Base-by-base conservation (phyloP, 805 yeast genomes). In the Pichia insulana region DNA sequence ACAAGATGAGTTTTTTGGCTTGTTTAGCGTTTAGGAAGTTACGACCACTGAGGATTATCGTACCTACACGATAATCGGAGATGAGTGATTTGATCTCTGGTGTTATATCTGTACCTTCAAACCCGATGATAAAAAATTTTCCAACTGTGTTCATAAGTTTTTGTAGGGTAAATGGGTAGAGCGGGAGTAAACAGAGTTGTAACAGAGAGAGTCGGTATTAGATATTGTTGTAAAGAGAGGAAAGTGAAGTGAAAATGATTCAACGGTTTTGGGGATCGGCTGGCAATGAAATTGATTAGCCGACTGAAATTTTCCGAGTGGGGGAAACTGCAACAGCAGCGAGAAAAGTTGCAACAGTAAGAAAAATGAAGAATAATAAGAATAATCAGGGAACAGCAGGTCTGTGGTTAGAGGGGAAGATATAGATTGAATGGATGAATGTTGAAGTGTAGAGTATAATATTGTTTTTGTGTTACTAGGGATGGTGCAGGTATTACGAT, bases 51-150 rank as follows among this genome's bases (percentile, higher is more conserved):
- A 77, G 60, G 17, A 78, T 72, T 54, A 78, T 63, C 3, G 78
- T 63, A 3, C 78, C 72, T 7, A 77, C 69, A 47, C 65, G 69
- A 54, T 73, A 73, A 41, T 70, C 64, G 17, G 67, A 68, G 17
- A 77, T 76, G 39, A 77, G 62, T 41, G 69, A 70, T 38, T 65
- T 59, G 7, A 78, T 75, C 49, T 76, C 78, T 4, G 68, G 65
- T 0, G 78, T 74, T 9, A 77, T 74, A 8, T 65, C 63, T 26
- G 73, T 66, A 3, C 81, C 82, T 50, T 72, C 73, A 51, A 77
- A 76, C n/a, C 83, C 83, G 10, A 75, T 80, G 55, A 78, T 66
- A 36, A 77, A 63, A 41, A 76, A 68, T 54, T 74, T 78, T 20
- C 83, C 83, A 1, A 50, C 37, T 5, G 34, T 42, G 6, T 47